Evolutionary conservation across 805 yeast species (phyloP).

Genomic region (Wickerhamomyces mucosus): DNA sequence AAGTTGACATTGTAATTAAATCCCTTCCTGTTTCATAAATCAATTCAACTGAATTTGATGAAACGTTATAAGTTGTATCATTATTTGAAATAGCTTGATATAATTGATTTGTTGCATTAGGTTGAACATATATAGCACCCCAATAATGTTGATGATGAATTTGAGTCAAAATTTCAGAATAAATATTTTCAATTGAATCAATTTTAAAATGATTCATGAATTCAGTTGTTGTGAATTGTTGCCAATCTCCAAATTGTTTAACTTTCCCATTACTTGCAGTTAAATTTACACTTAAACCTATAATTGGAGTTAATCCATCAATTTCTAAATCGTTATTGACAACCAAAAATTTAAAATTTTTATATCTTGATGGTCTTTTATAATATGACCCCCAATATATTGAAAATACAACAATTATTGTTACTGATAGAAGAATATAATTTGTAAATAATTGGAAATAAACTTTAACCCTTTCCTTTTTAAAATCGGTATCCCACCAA

Average conservation of each 20-base stretch:
- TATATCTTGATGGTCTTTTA: constrained; percentile 9
- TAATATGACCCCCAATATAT: constrained; percentile 22
- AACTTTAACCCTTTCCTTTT: constrained; percentile 10
- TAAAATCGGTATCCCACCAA: constrained; percentile 14
- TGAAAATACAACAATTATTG: constrained; percentile 18
- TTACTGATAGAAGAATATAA: constrained; percentile 15
- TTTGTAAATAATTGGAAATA: constrained; percentile 10
- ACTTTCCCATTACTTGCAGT: constrained; percentile 2
- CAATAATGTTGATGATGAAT: constrained; percentile 48
- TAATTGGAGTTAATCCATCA: constrained; percentile 10
- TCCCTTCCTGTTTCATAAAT: constrained; percentile 61
- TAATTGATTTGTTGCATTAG: constrained; percentile 25
- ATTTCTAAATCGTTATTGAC: constrained; percentile 13
- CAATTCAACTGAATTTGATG: constrained; percentile 23
- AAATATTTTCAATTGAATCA: constrained; percentile 8
- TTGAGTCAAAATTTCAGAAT: constrained; percentile 27
- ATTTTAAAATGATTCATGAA: constrained; percentile 17
- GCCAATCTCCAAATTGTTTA: constrained; percentile 20
- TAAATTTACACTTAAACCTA: constrained; percentile 9
- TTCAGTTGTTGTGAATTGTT: constrained; percentile 13
- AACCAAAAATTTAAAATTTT: constrained; percentile 12
- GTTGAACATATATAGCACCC: constrained; percentile 42
- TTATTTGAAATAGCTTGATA: constrained; percentile 16
- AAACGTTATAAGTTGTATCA: constrained; percentile 11
- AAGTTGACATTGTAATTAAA: constrained; percentile 32